Conservation (phyloP, 1,284 basidiomycete genomes). For the Ustilago bromivora region DNA sequence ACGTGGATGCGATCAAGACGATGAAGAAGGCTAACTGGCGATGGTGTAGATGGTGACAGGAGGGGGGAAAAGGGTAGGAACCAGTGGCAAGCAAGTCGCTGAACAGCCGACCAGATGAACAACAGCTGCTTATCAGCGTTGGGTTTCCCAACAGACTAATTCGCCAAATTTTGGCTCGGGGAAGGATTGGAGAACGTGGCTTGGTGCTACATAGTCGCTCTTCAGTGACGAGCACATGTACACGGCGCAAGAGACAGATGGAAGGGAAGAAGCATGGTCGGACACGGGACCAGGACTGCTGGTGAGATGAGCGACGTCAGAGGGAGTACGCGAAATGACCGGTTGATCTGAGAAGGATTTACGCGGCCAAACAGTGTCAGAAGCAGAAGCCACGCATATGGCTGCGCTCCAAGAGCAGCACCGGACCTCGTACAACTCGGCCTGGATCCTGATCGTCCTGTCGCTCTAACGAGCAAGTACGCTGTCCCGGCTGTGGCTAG, state of each 20-base stretch:
- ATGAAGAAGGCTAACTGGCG: neutral
- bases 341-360: slow-evolving; percentile 16
- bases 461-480: neutral
- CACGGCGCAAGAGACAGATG: neutral
- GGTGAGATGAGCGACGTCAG: neutral
- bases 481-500: neutral
- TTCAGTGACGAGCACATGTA: slow-evolving; percentile 1
- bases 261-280: neutral
- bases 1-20: neutral
- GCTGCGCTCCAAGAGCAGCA: neutral
- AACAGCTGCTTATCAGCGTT: neutral
- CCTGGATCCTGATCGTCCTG: neutral
- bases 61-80: neutral
- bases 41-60: neutral
- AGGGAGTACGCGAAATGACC: neutral
- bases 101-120: neutral
- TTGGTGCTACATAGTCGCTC: slow-evolving; percentile 3
- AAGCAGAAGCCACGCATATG: slow-evolving; percentile 8
- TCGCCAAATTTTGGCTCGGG: neutral
- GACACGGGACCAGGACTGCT: neutral
- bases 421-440: neutral
- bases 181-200: neutral
- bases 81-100: neutral
- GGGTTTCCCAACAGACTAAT: slow-evolving; percentile 1
- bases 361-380: slow-evolving; percentile 6